Evolutionary conservation across 116 monocot species (phyloP), one percentile per base, ranked within the genome.

Genomic region (Iris pallida): DNA sequence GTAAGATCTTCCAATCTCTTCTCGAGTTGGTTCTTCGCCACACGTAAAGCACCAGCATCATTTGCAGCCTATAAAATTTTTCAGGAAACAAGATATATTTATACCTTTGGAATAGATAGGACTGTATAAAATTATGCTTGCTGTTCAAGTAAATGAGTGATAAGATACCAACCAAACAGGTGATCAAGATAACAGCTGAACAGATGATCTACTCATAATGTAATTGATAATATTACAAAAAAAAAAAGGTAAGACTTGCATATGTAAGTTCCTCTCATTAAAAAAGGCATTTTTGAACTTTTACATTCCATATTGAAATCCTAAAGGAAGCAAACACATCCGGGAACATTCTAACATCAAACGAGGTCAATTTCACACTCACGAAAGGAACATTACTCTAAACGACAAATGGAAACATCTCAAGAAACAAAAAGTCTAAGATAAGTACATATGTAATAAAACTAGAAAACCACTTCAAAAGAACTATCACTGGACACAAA

Each of bases 11-110:
- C 91, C 71, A 95, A 68, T 42, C 65, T 80, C 63, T 82, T 91
- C 63, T 95, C 95, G 73, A 95, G 79, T 78, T 88, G 91, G 63
- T 77, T 84, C 76, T 91, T 95, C 53, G 88, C 91, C 61, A 82
- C 88, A 46, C 86, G 95, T 48, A 95, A 78, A 57, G 88, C 88
- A 68, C 95, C 95, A 76, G 95, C 73, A 74, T 91, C 91, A 78
- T 78, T 88, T 76, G 91, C 86, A 66, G 86, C 84, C 95, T 95
- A 68, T 2, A 53, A 55, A 58, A 52, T 49, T 16, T 17, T 19
- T 59, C 14, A 44, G 61, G 20, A 10, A 73, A 30, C 9, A 49
- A 49, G 16, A 44, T 51, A 51, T 8, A 16, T 8, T n/a, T n/a
- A 59, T 58, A 7, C 13, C 13, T 61, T 60, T 4, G 44, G n/a